Evolutionary conservation across 2,329 filamentous ascomycete species (phyloP).

Genomic region (Calycina marina): DNA sequence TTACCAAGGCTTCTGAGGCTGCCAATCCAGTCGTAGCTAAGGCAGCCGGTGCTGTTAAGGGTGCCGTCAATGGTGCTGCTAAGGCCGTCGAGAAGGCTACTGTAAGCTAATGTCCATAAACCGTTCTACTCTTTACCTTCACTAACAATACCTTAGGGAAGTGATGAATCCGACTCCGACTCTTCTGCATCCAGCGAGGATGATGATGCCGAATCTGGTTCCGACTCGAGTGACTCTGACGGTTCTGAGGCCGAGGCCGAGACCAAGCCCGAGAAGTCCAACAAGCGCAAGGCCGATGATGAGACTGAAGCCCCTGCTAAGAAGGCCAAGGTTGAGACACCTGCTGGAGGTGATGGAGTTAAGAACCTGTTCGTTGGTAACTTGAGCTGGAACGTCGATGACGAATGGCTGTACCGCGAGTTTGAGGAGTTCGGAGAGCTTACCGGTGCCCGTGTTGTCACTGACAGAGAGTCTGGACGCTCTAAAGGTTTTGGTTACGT

Average conservation of each 20-base stretch:
- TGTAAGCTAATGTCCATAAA: no score
- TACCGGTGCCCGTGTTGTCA: conserved; percentile 48
- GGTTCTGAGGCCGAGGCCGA: conserved; percentile 18
- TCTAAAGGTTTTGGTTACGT: conserved; percentile 66
- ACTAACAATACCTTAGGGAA: no score
- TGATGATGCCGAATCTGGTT: conserved; percentile 14
- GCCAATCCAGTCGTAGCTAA: conserved; percentile 16
- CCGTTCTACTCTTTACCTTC: no score
- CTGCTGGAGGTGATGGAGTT: conserved; percentile 26
- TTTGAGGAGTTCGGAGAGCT: conserved; percentile 57
- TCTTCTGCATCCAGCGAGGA: conserved; percentile 9
- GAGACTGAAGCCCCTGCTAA: conserved; percentile 29
- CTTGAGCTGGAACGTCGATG: conserved; percentile 62
- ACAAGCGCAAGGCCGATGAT: conserved; percentile 45
- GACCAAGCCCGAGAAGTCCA: conserved; percentile 25
- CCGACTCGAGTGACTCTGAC: conserved; percentile 11
- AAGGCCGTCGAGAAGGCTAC: conserved; percentile 19
- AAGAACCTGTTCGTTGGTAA: conserved; percentile 60
- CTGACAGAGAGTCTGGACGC: conserved; percentile 49
- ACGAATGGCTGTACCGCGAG: conserved; percentile 54
- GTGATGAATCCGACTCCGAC: conserved; percentile 13
- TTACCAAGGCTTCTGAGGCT: conserved; percentile 11
- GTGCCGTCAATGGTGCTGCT: conserved; percentile 17
- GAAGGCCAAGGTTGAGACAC: conserved; percentile 35
- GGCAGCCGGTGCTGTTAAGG: conserved; percentile 14